phyloP scores from a whole-genome alignment of 106 monocot genomes.

The Dendrobium officinale region DNA sequence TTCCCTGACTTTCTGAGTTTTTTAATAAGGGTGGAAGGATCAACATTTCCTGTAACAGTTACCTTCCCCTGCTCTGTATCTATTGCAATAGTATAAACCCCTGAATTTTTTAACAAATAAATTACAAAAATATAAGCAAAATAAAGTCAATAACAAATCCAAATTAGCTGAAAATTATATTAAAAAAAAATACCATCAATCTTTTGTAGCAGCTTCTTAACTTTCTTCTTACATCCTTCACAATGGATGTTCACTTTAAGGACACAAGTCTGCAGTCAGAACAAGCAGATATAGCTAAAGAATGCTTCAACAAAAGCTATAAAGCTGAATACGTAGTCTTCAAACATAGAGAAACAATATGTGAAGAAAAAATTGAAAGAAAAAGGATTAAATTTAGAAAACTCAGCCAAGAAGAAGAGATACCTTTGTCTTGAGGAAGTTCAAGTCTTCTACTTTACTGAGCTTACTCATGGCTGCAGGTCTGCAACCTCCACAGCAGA shows the following conservation, averaged over 20 bases:
- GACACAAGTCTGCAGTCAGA: conserved; percentile 18
- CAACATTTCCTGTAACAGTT: conserved; percentile 56
- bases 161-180: background rate
- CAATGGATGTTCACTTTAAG: conserved; percentile 34
- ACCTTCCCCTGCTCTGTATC: conserved; percentile 67
- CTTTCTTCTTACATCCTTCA: conserved; percentile 34
- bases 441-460: conserved; percentile 22
- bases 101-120: conserved; percentile 12
- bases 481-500: background rate
- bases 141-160: background rate
- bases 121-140: background rate
- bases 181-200: conserved; percentile 19
- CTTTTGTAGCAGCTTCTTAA: conserved; percentile 30
- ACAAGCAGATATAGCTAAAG: background rate
- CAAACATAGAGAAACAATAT: background rate
- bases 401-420: background rate
- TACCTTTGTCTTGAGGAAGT: conserved; percentile 30
- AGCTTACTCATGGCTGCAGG: background rate
- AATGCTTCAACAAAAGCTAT: background rate
- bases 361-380: background rate
- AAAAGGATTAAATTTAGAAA: background rate
- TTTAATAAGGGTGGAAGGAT: conserved; percentile 49
- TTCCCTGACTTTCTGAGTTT: conserved; percentile 57
- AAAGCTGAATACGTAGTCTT: background rate
- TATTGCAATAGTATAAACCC: conserved; percentile 55